Evolutionary conservation across 108 stramenopile species (phyloP), one percentile per base, ranked within the genome.

Genomic region (Cyclotella distinguenda): DNA sequence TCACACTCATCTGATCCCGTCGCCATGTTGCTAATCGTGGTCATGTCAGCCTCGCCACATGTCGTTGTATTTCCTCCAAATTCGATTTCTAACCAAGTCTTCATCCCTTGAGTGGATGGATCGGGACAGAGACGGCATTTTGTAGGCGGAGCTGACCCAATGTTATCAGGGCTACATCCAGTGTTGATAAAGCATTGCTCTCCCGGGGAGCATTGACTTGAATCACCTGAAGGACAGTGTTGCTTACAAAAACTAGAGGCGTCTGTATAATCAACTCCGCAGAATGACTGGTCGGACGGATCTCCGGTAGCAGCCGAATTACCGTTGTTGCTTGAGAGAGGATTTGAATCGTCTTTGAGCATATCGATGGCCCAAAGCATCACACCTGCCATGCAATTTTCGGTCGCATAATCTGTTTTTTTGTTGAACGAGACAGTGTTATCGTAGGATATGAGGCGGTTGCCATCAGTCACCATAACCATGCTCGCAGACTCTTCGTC

Each of bases 311-410:
- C 32, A 8, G 53, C 66, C 1, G 74, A 46, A 31, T 76, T 76
- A 15, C 74, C 74, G 27, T 61, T 76, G 40, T 68, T 76, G 33
- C 74, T 76, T 27, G 74, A 76, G 55, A 68, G 66, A 48, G 74
- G 74, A 31, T 76, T 76, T 11, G 67, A 63, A 19, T 59, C 66
- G 48, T 76, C 54, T 49, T 76, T 76, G 10, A 76, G 54, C 78
- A 79, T 79, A 55, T 79, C 78, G 30, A 74, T 64, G 0, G 78
- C 72, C 78, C 78, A 79, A 35, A 73, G 60, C 78, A 79, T 79
- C 33, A 57, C 33, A 42, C 78, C 78, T 21, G n/a, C 22, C 31
- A 79, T 55, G 34, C 78, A 79, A 33, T 63, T 61, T 7, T 74
- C 68, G 16, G 68, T 28, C 28, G 78, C 66, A 42, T 79, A 79